These are phyloP conservation scores for Aspergillus terreus DNA, from an alignment of 2,329 filamentous ascomycete species.

Conservation along the genomic window DNA sequence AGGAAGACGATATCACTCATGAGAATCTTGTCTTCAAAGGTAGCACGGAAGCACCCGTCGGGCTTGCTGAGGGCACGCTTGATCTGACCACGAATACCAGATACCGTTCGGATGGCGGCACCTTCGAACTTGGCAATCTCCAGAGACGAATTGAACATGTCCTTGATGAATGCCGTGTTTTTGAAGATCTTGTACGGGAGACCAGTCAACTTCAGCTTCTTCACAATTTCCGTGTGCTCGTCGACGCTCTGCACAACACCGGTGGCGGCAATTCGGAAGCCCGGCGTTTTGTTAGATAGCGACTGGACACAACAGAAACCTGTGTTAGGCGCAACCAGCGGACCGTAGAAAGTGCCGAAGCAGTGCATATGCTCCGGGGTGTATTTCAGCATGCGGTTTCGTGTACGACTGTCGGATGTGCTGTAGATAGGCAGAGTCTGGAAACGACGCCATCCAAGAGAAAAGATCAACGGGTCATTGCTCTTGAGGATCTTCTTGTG, in stretches of 20 bases:
- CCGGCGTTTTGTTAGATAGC: slow-evolving; percentile 76
- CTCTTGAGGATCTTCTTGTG: slow-evolving; percentile 99
- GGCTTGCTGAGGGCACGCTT: slow-evolving; percentile 91
- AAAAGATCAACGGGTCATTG: slow-evolving; percentile 95
- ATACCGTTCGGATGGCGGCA: slow-evolving; percentile 91
- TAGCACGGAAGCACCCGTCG: slow-evolving; percentile 92
- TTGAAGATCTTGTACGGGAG: slow-evolving; percentile 97
- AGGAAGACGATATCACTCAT: slow-evolving; percentile 96
- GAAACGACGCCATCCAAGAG: slow-evolving; percentile 92
- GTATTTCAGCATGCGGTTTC: slow-evolving; percentile 98
- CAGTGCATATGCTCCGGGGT: slow-evolving; percentile 99
- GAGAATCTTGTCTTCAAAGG: slow-evolving; percentile 97
- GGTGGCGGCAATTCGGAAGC: slow-evolving; percentile 91
- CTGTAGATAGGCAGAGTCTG: slow-evolving; percentile 90
- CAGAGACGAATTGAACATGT: slow-evolving; percentile 91
- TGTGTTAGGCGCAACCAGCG: slow-evolving; percentile 90
- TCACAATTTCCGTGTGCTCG: slow-evolving; percentile 94
- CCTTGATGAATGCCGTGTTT: slow-evolving; percentile 97
- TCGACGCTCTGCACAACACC: slow-evolving; percentile 93
- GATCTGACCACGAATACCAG: slow-evolving; percentile 92
- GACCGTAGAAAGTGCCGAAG: slow-evolving; percentile 92
- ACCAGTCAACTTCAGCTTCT: slow-evolving; percentile 97
- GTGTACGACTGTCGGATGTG: slow-evolving; percentile 86
- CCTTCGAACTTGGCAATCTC: slow-evolving; percentile 99
- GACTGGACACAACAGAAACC: slow-evolving; percentile 93